These are phyloP conservation scores for Penicillium hordei DNA, from an alignment of 2,329 filamentous ascomycete species.

Conservation along the genomic window DNA sequence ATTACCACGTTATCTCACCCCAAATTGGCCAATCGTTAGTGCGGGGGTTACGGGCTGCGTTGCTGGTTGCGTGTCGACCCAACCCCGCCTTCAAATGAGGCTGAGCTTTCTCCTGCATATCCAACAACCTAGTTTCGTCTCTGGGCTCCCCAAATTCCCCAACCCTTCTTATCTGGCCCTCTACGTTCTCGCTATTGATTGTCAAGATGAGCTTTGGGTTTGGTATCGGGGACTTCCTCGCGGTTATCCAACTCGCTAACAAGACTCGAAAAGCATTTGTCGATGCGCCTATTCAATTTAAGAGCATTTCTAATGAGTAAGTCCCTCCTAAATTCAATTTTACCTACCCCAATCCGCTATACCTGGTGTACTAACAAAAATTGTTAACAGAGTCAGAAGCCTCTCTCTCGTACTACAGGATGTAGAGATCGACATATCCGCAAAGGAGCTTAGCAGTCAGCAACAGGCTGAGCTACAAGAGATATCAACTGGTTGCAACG, in stretches of 20 bases:
- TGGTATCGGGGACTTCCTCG: slow-evolving; percentile 14
- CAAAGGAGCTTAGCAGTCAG: background rate
- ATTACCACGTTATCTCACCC: too few species aligned
- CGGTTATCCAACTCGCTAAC: background rate
- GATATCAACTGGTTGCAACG: background rate
- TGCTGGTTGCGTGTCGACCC: background rate
- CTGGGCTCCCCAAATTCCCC: background rate
- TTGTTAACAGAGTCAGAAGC: background rate
- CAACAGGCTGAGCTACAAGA: background rate
- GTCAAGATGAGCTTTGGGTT: slow-evolving; percentile 14
- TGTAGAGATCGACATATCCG: background rate
- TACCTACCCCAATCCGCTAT: background rate
- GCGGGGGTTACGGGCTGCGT: background rate
- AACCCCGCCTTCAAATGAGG: background rate
- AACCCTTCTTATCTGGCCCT: background rate
- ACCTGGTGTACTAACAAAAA: background rate
- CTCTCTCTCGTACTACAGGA: background rate
- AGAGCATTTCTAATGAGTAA: slow-evolving; percentile 10
- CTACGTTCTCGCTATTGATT: background rate
- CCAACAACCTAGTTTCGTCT: background rate
- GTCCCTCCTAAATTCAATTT: background rate
- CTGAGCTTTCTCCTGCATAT: background rate
- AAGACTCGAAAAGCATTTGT: slow-evolving; percentile 5
- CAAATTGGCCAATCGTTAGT: background rate
- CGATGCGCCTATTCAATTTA: slow-evolving; percentile 8